Conservation (phyloP, 179 eudicot species). For the Nepenthes alata region DNA sequence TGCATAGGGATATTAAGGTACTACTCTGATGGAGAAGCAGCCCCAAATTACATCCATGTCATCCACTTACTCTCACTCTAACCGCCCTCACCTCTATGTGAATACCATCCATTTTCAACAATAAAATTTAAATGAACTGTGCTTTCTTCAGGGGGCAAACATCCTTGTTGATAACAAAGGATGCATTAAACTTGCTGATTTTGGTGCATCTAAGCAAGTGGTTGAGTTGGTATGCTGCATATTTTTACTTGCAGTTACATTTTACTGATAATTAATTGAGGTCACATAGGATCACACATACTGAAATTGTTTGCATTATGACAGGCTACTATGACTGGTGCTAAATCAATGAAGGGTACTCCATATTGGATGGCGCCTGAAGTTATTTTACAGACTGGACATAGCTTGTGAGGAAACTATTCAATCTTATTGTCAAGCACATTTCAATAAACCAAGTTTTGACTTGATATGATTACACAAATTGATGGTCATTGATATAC, state of each 20-base stretch:
- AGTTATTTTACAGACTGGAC: constrained; percentile 85
- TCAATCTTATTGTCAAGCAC: neutral
- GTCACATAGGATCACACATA: constrained; percentile 1
- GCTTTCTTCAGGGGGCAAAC: constrained; percentile 56
- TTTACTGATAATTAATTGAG: neutral
- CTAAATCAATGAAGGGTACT: constrained; percentile 92
- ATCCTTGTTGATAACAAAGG: constrained; percentile 81
- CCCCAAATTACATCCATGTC: neutral
- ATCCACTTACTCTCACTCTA: neutral
- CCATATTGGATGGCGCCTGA: constrained; percentile 97
- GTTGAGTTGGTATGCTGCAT: constrained; percentile 56
- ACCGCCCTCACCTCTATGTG: neutral
- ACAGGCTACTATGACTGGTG: constrained; percentile 76
- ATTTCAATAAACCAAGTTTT: neutral
- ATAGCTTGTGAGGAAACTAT: constrained; percentile 49
- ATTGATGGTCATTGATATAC: too few relatives aligned
- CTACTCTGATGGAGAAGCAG: constrained; percentile 1
- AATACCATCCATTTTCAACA: neutral
- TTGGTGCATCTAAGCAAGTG: constrained; percentile 88
- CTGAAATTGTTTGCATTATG: constrained; percentile 8
- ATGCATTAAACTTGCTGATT: constrained; percentile 79
- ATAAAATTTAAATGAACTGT: neutral
- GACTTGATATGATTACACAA: neutral
- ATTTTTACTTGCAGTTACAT: neutral
- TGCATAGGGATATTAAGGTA: constrained; percentile 87